A percentile compares a stretch with the other conserved stretches of the same genome.
Conservation (phyloP, 2,329 filamentous ascomycete genomes). For the Aquanectria penicillioides region DNA sequence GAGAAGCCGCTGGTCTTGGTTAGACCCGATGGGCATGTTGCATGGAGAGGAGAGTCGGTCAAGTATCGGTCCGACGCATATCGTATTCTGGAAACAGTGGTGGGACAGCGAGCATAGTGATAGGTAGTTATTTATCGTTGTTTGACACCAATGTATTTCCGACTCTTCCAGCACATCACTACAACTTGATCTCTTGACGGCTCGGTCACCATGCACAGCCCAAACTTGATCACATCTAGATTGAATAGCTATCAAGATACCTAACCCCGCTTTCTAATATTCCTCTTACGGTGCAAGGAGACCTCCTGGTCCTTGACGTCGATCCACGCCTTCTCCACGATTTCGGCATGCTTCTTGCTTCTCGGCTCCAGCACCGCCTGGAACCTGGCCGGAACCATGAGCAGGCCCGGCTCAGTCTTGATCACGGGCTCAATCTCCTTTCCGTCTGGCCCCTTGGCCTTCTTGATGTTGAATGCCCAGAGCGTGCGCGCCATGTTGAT, state of each 20-base stretch:
- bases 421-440: conserved; percentile 13
- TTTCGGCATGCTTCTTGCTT: conserved; percentile 6
- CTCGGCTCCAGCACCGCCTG: background rate
- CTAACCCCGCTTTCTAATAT: background rate
- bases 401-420: conserved; percentile 24
- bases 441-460: conserved; percentile 11
- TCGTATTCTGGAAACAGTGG: background rate
- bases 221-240: too few relatives aligned
- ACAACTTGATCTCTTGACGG: too few relatives aligned
- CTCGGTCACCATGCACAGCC: too few relatives aligned
- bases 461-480: conserved; percentile 26
- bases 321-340: background rate
- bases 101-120: background rate
- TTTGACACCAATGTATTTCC: too few relatives aligned
- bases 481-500: conserved; percentile 24
- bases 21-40: conserved; percentile 6
- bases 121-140: too few relatives aligned
- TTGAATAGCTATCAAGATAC: too few relatives aligned
- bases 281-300: background rate
- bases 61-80: background rate
- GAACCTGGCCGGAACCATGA: conserved; percentile 21
- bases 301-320: background rate
- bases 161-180: too few relatives aligned
- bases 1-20: background rate
- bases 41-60: background rate